Percentiles rank a stretch among this genome's conserved stretches.
phyloP scores from a whole-genome alignment of 2,329 filamentous ascomycete species.

The Aspergillus sp. region DNA sequence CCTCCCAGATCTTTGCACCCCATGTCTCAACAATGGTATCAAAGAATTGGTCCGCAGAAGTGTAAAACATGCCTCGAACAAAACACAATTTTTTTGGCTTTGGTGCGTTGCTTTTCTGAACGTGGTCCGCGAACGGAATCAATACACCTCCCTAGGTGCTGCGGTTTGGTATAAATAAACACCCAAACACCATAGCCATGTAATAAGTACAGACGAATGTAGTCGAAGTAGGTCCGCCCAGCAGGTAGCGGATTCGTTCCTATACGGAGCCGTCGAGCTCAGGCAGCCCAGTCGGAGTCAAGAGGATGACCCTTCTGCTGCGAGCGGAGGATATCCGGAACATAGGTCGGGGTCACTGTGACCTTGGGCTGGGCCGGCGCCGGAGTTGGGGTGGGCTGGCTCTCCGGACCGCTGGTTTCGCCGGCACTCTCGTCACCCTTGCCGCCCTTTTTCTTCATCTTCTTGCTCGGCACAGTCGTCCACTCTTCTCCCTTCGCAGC shows the following conservation, averaged over 20 bases:
- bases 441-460: conserved; percentile 42
- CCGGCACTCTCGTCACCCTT: conserved; percentile 36
- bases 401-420: conserved; percentile 34
- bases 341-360: conserved; percentile 26
- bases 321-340: conserved; percentile 23
- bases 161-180: conserved; percentile 19
- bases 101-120: neutral
- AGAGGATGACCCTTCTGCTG: conserved; percentile 33
- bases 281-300: conserved; percentile 38
- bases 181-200: conserved; percentile 25
- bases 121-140: conserved; percentile 5
- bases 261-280: too few species aligned
- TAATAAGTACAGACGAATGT: conserved; percentile 25
- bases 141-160: conserved; percentile 11
- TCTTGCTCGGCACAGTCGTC: conserved; percentile 53
- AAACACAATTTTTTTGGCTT: conserved; percentile 2
- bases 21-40: too few species aligned
- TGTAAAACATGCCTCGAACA: too few species aligned
- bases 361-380: conserved; percentile 25
- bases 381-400: conserved; percentile 17
- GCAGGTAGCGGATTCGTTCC: neutral
- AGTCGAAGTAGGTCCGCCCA: conserved; percentile 2
- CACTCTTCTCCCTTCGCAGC: conserved; percentile 44
- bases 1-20: too few species aligned
- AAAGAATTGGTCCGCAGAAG: too few species aligned